Evolutionary conservation across 179 eudicot genomes (phyloP).

Genomic region (Camellia oleifera): DNA sequence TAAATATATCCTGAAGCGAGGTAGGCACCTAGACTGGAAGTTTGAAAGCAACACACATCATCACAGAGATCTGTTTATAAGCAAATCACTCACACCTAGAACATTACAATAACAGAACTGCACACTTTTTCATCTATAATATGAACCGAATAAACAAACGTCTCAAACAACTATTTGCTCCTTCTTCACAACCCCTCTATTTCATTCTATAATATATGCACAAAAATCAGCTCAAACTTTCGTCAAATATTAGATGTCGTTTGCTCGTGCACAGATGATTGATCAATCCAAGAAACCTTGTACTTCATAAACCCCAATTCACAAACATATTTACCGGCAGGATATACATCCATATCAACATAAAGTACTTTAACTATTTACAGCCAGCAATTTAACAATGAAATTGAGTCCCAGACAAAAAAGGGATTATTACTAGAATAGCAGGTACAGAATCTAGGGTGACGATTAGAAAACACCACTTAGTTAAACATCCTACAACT

Average conservation of each 20-base stretch:
- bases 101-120: not conserved
- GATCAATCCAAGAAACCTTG: not conserved
- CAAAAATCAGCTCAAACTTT: not conserved
- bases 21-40: not conserved
- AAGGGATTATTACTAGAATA: not conserved
- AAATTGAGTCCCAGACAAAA: not conserved
- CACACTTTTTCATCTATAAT: not conserved
- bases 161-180: not conserved
- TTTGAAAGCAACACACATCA: not conserved
- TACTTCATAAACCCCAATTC: not conserved
- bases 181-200: not conserved
- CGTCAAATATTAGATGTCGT: not conserved
- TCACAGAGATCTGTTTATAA: not conserved
- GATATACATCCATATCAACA: not conserved
- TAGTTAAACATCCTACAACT: constrained; percentile 1
- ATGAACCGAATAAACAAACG: not conserved
- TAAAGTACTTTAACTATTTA: not conserved
- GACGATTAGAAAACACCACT: not conserved
- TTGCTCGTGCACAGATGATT: not conserved
- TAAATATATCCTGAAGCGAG: not conserved
- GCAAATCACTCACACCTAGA: not conserved
- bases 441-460: not conserved
- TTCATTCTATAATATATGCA: not conserved
- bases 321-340: not conserved
- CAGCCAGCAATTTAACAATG: not conserved